A percentile compares a stretch with the other conserved stretches of the same genome.
phyloP scores from a whole-genome alignment of 208 protist species.

The Herpetomonas samuelpessoai region DNA sequence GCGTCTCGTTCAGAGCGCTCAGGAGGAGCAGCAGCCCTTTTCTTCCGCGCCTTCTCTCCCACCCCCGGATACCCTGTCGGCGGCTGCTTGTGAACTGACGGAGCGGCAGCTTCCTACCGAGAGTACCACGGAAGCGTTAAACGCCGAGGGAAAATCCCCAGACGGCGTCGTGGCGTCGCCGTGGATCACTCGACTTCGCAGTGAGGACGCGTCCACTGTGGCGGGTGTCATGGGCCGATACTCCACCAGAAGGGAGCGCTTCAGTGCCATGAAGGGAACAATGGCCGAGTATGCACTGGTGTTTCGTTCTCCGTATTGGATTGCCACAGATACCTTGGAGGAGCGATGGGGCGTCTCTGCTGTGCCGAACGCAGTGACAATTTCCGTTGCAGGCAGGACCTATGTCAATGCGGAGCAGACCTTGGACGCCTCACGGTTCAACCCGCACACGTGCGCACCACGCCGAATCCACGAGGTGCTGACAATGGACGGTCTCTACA shows the following conservation, averaged over 20 bases:
- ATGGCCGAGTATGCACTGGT: neutral
- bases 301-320: constrained; percentile 34
- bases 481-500: constrained; percentile 7
- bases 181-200: neutral
- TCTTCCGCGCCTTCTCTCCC: too few relatives aligned
- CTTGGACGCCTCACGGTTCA: constrained; percentile 32
- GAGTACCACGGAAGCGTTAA: neutral
- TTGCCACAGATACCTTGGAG: constrained; percentile 14
- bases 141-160: too few relatives aligned
- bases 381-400: constrained; percentile 6
- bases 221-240: neutral
- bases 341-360: constrained; percentile 24
- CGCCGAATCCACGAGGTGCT: constrained; percentile 23
- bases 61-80: too few relatives aligned
- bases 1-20: neutral
- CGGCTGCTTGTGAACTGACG: too few relatives aligned
- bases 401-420: constrained; percentile 45
- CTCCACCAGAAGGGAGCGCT: neutral
- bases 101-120: neutral
- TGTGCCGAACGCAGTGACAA: neutral
- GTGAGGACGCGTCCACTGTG: neutral
- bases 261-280: neutral
- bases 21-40: too few relatives aligned
- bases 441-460: constrained; percentile 24
- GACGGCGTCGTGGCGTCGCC: neutral